Conservation (phyloP, 495 filamentous ascomycete species). For the Terfezia boudieri region DNA sequence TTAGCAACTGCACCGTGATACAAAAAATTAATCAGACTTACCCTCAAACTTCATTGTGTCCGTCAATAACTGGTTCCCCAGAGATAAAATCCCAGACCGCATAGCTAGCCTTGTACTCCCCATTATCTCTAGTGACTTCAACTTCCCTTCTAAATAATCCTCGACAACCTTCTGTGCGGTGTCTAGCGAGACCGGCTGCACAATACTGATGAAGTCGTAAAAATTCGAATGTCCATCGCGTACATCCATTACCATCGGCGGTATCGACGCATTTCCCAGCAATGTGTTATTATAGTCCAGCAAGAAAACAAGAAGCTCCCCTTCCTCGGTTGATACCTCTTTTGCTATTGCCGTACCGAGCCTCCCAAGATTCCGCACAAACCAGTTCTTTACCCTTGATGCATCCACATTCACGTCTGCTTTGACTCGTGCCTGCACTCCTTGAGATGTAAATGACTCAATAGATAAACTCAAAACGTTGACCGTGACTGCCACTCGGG, state of each 20-base stretch:
- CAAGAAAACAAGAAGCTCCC: slow-evolving; percentile 52
- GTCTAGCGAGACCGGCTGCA: slow-evolving; percentile 53
- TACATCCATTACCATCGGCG: slow-evolving; percentile 48
- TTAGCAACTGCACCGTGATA: slow-evolving; percentile 3
- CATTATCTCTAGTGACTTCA: slow-evolving; percentile 41
- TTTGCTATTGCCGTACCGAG: slow-evolving; percentile 62
- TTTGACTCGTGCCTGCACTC: slow-evolving; percentile 53
- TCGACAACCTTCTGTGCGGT: slow-evolving; percentile 59
- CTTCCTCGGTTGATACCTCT: slow-evolving; percentile 43
- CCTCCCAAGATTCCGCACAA: slow-evolving; percentile 50
- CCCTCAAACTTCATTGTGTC: slow-evolving; percentile 60
- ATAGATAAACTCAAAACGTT: slow-evolving; percentile 62
- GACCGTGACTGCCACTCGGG: slow-evolving; percentile 56
- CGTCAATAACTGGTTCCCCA: slow-evolving; percentile 50
- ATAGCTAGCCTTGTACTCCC: slow-evolving; percentile 47
- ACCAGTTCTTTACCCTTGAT: slow-evolving; percentile 39
- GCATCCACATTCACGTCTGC: slow-evolving; percentile 64
- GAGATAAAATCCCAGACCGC: slow-evolving; percentile 50
- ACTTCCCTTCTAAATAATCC: slow-evolving; percentile 62
- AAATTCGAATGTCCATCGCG: slow-evolving; percentile 51
- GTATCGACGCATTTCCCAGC: slow-evolving; percentile 53
- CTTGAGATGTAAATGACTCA: slow-evolving; percentile 53
- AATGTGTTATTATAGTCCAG: slow-evolving; percentile 64
- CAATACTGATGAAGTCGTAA: slow-evolving; percentile 54
- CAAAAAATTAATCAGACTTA: slow-evolving; percentile 27